These are phyloP conservation scores for Hawksworthiomyces lignivorus DNA, from an alignment of 2,329 filamentous ascomycete genomes.

Conservation along the genomic window DNA sequence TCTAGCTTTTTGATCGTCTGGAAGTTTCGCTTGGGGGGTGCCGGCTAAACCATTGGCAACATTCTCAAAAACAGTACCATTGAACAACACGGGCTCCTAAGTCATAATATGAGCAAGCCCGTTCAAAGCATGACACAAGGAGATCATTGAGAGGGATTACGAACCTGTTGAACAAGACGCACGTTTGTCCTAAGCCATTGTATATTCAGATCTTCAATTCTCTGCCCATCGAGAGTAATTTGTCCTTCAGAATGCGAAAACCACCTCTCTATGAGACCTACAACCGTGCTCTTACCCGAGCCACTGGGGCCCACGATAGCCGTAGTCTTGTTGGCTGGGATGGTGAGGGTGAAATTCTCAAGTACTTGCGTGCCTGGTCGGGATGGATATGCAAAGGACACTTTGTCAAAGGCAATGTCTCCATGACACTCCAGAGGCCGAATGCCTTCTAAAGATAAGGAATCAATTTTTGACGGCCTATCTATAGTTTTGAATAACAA, in stretches of 20 bases:
- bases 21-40: too few relatives aligned
- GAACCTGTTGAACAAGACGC: too few relatives aligned
- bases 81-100: too few relatives aligned
- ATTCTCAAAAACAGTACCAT: too few relatives aligned
- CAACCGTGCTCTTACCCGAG: conserved; percentile 47
- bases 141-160: too few relatives aligned
- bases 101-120: too few relatives aligned
- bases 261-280: conserved; percentile 42
- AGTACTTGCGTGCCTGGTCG: conserved; percentile 84
- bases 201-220: conserved; percentile 10
- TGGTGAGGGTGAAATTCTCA: conserved; percentile 66
- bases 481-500: conserved; percentile 62
- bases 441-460: conserved; percentile 37
- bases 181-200: too few relatives aligned
- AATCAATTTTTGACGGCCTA: conserved; percentile 50
- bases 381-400: conserved; percentile 91
- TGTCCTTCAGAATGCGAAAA: conserved; percentile 28
- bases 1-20: too few relatives aligned
- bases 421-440: conserved; percentile 67
- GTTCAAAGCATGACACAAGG: too few relatives aligned
- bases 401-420: conserved; percentile 66
- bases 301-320: conserved; percentile 72
- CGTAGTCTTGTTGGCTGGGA: conserved; percentile 84
- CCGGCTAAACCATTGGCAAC: too few relatives aligned
- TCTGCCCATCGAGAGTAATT: conserved; percentile 29